Percentiles rank a stretch among this genome's conserved stretches.
Conservation (phyloP, 2,329 filamentous ascomycete genomes). For the Malbranchea zuffiana region DNA sequence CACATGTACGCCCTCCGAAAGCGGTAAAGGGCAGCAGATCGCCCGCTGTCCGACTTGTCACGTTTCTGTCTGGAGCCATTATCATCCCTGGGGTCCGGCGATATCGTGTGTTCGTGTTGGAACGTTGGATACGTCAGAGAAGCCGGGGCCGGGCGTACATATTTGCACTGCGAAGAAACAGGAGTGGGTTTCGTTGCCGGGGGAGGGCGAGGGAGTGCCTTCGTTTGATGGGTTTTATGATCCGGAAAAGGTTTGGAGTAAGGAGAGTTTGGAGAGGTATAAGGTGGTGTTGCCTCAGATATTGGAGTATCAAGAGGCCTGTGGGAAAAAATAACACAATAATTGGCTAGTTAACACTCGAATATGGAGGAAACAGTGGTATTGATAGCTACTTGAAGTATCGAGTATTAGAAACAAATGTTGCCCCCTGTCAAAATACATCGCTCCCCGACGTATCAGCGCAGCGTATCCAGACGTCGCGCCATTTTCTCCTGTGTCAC, state of each 20-base stretch:
- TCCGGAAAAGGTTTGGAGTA: constrained; percentile 24
- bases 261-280: constrained; percentile 25
- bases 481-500: background rate
- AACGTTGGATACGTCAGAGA: constrained; percentile 34
- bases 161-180: constrained; percentile 34
- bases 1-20: constrained; percentile 30
- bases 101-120: constrained; percentile 35
- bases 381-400: no score
- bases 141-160: constrained; percentile 37
- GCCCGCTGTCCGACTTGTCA: constrained; percentile 36
- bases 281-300: constrained; percentile 1
- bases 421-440: no score
- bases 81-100: constrained; percentile 24
- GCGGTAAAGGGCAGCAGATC: constrained; percentile 33
- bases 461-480: no score
- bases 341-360: no score
- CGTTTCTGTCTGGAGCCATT: constrained; percentile 35
- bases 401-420: no score
- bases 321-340: constrained; percentile 1
- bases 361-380: no score
- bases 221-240: constrained; percentile 32
- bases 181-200: constrained; percentile 30
- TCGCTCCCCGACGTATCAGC: no score
- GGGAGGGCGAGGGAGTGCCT: constrained; percentile 22
- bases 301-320: background rate